phyloP scores from a whole-genome alignment of 306 rosid species.

The Gynostemma pentaphyllum region DNA sequence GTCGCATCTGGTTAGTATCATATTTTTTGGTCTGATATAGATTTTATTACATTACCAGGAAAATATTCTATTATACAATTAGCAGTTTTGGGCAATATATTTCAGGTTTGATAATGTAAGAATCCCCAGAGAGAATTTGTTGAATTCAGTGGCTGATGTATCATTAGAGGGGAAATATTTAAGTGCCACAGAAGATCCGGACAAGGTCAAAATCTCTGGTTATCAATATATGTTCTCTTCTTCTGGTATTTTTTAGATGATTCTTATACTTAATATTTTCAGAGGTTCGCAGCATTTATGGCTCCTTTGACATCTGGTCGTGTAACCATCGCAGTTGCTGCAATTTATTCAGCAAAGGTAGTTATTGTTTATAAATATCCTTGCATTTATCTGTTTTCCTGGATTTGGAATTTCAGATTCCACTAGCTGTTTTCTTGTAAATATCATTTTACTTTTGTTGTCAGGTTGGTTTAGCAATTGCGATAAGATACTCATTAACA shows the following conservation, averaged over 20 bases:
- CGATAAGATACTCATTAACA: slow-evolving; percentile 79
- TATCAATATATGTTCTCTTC: background rate
- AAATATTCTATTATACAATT: background rate
- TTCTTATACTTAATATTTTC: slow-evolving; percentile 18
- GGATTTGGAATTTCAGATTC: background rate
- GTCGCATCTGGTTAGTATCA: slow-evolving; percentile 68
- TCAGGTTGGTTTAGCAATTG: slow-evolving; percentile 73
- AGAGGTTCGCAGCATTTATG: slow-evolving; percentile 92
- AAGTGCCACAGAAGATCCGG: slow-evolving; percentile 67
- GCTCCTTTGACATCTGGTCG: slow-evolving; percentile 90
- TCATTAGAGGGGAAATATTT: slow-evolving; percentile 69
- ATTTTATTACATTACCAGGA: background rate
- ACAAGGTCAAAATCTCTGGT: slow-evolving; percentile 40
- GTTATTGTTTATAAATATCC: background rate
- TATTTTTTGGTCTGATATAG: background rate
- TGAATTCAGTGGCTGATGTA: slow-evolving; percentile 92
- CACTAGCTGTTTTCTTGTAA: slow-evolving; percentile 1
- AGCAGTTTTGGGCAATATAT: slow-evolving; percentile 7
- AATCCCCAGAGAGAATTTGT: slow-evolving; percentile 80
- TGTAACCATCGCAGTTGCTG: slow-evolving; percentile 44
- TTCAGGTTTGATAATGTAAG: slow-evolving; percentile 73
- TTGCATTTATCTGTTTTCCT: no score
- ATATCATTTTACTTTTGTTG: slow-evolving; percentile 13
- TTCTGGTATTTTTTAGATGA: background rate
- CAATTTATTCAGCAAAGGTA: slow-evolving; percentile 70